Percentiles rank a stretch among this genome's conserved stretches.
These are phyloP conservation scores for Fraxinus greggii DNA, from an alignment of 305 asterid genomes.

Conservation along the genomic window DNA sequence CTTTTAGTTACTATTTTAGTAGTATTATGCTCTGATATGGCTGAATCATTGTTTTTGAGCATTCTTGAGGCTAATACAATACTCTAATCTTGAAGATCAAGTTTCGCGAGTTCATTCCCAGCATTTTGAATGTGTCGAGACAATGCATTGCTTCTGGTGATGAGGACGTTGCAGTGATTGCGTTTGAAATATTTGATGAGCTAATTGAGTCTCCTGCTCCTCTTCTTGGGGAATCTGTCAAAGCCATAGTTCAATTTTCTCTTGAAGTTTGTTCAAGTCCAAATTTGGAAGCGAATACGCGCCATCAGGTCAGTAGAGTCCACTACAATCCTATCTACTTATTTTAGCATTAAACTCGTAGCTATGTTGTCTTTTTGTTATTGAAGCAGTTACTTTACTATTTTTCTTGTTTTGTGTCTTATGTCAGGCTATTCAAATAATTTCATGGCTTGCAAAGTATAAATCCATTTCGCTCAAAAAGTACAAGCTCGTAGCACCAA, in stretches of 20 bases:
- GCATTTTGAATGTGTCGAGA: constrained; percentile 91
- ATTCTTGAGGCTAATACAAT: constrained; percentile 20
- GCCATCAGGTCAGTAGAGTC: constrained; percentile 80
- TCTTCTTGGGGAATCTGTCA: constrained; percentile 94
- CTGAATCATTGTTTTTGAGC: constrained; percentile 8
- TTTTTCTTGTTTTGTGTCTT: constrained; percentile 12
- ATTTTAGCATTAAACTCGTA: constrained; percentile 16
- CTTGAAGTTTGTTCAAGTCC: constrained; percentile 94
- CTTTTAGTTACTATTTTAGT: constrained; percentile 3
- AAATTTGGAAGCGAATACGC: constrained; percentile 80
- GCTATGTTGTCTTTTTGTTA: background rate
- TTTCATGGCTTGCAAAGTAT: constrained; percentile 96
- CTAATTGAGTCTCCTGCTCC: constrained; percentile 99
- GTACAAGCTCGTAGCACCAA: constrained; percentile 91
- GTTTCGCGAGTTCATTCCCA: constrained; percentile 92
- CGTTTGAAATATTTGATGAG: constrained; percentile 98
- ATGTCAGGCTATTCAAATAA: constrained; percentile 92
- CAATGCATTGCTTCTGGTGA: constrained; percentile 99
- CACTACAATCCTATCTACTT: constrained; percentile 6
- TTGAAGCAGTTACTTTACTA: constrained; percentile 10
- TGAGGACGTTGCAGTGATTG: constrained; percentile 92
- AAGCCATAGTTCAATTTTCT: constrained; percentile 90
- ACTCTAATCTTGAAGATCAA: constrained; percentile 56
- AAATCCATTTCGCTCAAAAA: constrained; percentile 88
- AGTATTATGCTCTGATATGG: background rate